Conservation (phyloP, 306 rosid genomes). For the Senna siamea region DNA sequence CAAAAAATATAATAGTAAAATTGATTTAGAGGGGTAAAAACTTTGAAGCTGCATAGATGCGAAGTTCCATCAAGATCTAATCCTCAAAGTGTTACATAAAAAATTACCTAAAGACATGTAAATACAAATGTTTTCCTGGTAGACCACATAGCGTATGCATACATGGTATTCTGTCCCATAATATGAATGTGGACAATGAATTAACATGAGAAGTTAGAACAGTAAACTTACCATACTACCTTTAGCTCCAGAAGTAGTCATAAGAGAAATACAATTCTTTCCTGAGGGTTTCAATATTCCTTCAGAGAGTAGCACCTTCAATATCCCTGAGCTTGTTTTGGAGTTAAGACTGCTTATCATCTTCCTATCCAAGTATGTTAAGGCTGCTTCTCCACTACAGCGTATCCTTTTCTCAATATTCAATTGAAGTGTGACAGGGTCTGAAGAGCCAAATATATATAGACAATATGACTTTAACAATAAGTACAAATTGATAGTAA, state of each 20-base stretch:
- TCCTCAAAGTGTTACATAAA: neutral
- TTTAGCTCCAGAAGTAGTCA: constrained; percentile 99
- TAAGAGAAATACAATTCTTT: constrained; percentile 89
- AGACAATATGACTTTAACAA: constrained; percentile 18
- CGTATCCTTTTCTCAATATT: constrained; percentile 77
- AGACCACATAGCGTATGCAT: neutral
- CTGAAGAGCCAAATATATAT: constrained; percentile 53
- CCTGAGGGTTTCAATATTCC: constrained; percentile 79
- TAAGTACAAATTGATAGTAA: neutral
- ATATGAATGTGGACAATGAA: constrained; percentile 8
- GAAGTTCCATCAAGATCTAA: neutral
- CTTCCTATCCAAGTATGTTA: constrained; percentile 82
- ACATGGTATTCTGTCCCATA: constrained; percentile 2
- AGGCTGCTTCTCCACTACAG: constrained; percentile 82
- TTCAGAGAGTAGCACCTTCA: constrained; percentile 75
- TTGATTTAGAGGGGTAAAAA: neutral
- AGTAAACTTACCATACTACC: constrained; percentile 78
- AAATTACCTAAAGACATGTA: constrained; percentile 13
- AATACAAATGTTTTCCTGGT: neutral
- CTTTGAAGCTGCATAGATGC: neutral
- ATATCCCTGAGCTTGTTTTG: constrained; percentile 67
- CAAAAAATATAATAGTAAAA: neutral
- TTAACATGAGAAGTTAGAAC: neutral
- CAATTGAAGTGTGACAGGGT: constrained; percentile 60
- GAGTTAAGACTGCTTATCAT: constrained; percentile 82